Evolutionary conservation across 2,329 filamentous ascomycete species (phyloP).

Genomic region (Aspergillus candidus): DNA sequence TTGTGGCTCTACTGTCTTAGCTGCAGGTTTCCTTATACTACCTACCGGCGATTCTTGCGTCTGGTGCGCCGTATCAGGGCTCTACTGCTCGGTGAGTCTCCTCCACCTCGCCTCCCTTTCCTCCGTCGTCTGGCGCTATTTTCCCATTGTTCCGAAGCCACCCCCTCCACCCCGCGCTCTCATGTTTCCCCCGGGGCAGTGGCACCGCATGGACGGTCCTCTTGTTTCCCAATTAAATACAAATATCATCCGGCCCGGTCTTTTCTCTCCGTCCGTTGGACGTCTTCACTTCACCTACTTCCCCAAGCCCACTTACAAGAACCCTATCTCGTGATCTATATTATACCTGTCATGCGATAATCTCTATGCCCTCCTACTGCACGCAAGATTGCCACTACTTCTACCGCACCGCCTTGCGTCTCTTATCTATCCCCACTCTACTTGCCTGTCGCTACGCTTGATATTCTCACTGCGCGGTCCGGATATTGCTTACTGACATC

Average conservation of each 20-base stretch:
- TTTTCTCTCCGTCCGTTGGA: constrained; percentile 1
- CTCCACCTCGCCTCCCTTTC: constrained; percentile 5
- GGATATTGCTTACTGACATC: constrained; percentile 41
- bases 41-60: too few species aligned
- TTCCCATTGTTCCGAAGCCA: constrained; percentile 14
- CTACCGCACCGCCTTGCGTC: constrained; percentile 81
- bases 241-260: neutral
- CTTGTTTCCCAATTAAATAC: constrained; percentile 2
- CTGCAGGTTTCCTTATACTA: neutral
- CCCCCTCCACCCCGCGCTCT: constrained; percentile 9
- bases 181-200: constrained; percentile 7
- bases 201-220: constrained; percentile 7
- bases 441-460: constrained; percentile 72
- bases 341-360: constrained; percentile 38
- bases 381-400: constrained; percentile 89
- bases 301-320: constrained; percentile 3
- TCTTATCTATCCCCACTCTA: constrained; percentile 72
- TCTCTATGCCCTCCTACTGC: constrained; percentile 69
- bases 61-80: too few species aligned
- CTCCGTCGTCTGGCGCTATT: constrained; percentile 17
- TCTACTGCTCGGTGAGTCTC: too few species aligned
- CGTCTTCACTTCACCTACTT: constrained; percentile 1
- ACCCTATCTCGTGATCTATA: constrained; percentile 8
- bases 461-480: constrained; percentile 17
- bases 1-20: constrained; percentile 4